These are phyloP conservation scores for Brettanomyces sp. DNA, from an alignment of 805 yeast species.

Conservation along the genomic window DNA sequence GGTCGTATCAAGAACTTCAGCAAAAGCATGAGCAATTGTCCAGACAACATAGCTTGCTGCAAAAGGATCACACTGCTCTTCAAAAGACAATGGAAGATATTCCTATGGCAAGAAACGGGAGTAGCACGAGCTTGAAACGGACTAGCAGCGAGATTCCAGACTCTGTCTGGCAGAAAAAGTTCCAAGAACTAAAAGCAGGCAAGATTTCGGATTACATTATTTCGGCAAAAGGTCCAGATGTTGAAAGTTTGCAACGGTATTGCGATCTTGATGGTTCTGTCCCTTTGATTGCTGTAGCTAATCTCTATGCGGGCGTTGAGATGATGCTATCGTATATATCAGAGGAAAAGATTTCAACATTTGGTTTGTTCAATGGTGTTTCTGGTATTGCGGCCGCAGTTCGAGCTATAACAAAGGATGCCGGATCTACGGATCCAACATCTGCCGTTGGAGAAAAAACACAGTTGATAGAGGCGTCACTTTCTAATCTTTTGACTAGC, in stretches of 20 bases:
- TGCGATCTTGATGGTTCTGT: conserved; percentile 33
- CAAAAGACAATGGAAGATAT: conserved; percentile 4
- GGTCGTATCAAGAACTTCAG: neutral
- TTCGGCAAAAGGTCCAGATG: conserved; percentile 3
- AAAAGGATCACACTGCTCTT: neutral
- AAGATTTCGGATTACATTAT: conserved; percentile 8
- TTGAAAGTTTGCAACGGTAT: neutral
- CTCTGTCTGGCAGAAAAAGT: conserved; percentile 38
- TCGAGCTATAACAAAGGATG: conserved; percentile 27
- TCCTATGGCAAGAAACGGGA: neutral
- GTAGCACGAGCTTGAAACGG: neutral
- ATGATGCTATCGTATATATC: conserved; percentile 26
- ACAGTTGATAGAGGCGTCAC: conserved; percentile 44
- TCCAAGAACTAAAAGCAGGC: conserved; percentile 34
- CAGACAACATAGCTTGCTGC: conserved; percentile 1
- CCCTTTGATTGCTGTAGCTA: conserved; percentile 33
- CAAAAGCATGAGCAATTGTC: neutral
- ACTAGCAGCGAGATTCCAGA: conserved; percentile 10
- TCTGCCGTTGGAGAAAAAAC: conserved; percentile 25
- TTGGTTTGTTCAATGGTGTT: conserved; percentile 40
- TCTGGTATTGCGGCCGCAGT: conserved; percentile 40
- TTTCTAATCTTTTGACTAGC: conserved; percentile 67
- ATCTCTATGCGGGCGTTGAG: conserved; percentile 41
- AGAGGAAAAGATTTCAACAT: conserved; percentile 21
- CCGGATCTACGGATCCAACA: conserved; percentile 19